phyloP scores from a whole-genome alignment of 1,284 basidiomycete genomes.

The Boletellus deceptivus region DNA sequence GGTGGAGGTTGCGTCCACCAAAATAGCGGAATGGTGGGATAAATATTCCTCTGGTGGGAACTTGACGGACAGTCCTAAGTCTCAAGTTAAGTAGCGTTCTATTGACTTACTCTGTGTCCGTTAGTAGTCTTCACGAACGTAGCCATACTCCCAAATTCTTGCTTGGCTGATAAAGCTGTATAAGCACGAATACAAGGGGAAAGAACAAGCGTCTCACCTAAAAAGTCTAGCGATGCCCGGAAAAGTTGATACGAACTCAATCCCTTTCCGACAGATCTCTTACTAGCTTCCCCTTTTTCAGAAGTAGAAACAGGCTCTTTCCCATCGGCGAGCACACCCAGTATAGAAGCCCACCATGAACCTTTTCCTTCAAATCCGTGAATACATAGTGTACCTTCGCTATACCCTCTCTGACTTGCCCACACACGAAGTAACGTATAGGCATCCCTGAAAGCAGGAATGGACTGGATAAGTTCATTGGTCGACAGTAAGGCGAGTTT shows the following conservation, averaged over 20 bases:
- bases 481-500: conserved; percentile 68
- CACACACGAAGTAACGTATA: conserved; percentile 83
- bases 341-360: conserved; percentile 66
- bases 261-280: conserved; percentile 64
- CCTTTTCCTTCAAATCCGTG: conserved; percentile 68
- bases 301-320: conserved; percentile 46
- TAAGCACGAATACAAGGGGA: conserved; percentile 6
- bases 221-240: conserved; percentile 75
- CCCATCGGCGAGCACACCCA: conserved; percentile 73
- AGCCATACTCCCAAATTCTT: conserved; percentile 63
- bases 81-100: not conserved
- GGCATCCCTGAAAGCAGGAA: conserved; percentile 73
- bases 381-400: conserved; percentile 55
- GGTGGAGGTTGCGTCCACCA: conserved; percentile 80
- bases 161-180: conserved; percentile 50
- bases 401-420: conserved; percentile 86
- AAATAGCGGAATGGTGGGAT: conserved; percentile 49
- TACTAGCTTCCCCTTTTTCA: conserved; percentile 33
- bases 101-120: conserved; percentile 45
- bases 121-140: conserved; percentile 60
- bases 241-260: conserved; percentile 88
- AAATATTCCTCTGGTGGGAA: conserved; percentile 56
- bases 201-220: conserved; percentile 47
- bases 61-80: conserved; percentile 34
- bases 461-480: conserved; percentile 61